Conservation (phyloP, 306 rosid species). For the Geum urbanum region DNA sequence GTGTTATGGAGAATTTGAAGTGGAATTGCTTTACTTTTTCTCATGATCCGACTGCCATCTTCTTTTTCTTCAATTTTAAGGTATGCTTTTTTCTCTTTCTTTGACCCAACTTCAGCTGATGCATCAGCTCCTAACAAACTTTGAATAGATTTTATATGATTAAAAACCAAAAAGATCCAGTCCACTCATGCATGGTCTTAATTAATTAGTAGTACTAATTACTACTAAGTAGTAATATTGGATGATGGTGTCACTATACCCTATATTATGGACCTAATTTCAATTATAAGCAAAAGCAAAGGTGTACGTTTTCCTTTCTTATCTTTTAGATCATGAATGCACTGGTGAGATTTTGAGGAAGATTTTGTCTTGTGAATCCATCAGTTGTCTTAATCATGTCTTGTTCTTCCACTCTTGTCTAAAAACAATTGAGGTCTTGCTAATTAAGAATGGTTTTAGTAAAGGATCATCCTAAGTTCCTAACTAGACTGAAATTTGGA, state of each 20-base stretch:
- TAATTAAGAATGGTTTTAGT: not conserved
- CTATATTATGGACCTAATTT: not conserved
- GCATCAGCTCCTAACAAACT: slow-evolving; percentile 1
- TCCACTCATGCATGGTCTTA: not conserved
- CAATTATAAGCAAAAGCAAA: not conserved
- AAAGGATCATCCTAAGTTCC: not conserved
- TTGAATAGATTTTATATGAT: not conserved
- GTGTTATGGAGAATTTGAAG: not conserved
- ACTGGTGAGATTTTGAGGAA: not conserved
- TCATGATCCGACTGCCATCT: slow-evolving; percentile 2
- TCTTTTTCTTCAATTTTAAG: slow-evolving; percentile 9
- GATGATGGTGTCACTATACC: not conserved
- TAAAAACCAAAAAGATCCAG: not conserved
- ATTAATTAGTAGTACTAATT: too few species aligned
- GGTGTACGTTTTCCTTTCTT: not conserved
- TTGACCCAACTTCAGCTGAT: not conserved
- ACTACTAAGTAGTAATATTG: not conserved
- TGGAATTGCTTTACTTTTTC: slow-evolving; percentile 4
- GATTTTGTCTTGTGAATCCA: not conserved
- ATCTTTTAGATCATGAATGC: not conserved
- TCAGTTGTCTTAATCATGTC: not conserved
- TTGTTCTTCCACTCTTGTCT: not conserved
- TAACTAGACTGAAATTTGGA: not conserved
- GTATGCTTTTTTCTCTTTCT: not conserved
- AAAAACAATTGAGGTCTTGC: not conserved